phyloP scores from a whole-genome alignment of 2,329 filamentous ascomycete species.

The Teratosphaeria viscida region DNA sequence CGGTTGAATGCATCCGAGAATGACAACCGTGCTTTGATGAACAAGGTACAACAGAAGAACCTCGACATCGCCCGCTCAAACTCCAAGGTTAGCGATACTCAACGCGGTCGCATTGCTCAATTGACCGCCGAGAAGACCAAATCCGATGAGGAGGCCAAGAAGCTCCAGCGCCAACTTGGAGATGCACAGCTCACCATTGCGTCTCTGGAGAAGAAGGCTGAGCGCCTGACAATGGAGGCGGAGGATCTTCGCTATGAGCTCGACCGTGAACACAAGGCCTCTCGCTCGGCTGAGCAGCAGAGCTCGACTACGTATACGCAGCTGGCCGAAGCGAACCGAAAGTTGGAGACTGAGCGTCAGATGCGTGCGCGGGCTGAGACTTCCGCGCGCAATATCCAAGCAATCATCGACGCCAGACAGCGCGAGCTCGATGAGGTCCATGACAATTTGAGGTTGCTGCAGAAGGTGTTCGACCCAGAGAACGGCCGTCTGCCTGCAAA shows the following conservation, averaged over 20 bases:
- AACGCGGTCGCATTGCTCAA: conserved; percentile 62
- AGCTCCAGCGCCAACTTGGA: conserved; percentile 71
- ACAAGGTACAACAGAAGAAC: conserved; percentile 95
- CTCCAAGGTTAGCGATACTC: conserved; percentile 74
- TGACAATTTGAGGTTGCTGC: conserved; percentile 66
- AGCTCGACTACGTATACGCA: conserved; percentile 72
- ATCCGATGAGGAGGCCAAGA: conserved; percentile 70
- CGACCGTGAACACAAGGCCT: conserved; percentile 78
- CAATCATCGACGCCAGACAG: conserved; percentile 67
- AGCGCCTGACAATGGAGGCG: conserved; percentile 77
- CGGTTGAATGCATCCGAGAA: conserved; percentile 87
- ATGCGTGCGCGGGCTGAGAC: conserved; percentile 74
- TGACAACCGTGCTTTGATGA: conserved; percentile 87
- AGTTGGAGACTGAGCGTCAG: conserved; percentile 81
- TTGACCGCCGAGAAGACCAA: conserved; percentile 76
- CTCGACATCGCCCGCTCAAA: conserved; percentile 87
- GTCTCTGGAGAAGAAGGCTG: conserved; percentile 83
- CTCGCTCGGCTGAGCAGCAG: conserved; percentile 79
- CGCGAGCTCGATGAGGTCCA: conserved; percentile 72
- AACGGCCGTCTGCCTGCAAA: conserved; percentile 39
- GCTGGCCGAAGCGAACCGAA: conserved; percentile 79
- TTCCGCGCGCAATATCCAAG: conserved; percentile 71
- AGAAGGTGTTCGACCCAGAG: conserved; percentile 78
- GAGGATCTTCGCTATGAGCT: conserved; percentile 92
- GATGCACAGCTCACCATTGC: conserved; percentile 75